Conservation (phyloP, 495 filamentous ascomycete genomes). For the Chaetomium fimeti region DNA sequence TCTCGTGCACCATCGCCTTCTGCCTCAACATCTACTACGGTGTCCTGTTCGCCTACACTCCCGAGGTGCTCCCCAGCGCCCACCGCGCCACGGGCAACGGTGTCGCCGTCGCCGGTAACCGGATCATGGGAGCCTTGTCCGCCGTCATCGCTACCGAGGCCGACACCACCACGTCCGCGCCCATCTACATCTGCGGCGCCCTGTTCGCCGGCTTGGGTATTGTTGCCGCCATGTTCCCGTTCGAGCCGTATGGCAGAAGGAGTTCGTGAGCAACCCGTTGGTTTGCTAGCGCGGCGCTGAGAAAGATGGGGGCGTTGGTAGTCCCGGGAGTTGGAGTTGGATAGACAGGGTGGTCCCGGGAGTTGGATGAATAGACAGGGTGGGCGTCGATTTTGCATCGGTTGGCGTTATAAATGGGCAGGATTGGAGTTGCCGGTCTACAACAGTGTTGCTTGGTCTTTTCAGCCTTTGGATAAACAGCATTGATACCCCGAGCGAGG, state of each 20-base stretch:
- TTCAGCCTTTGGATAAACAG: neutral
- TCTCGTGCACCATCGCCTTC: slow-evolving; percentile 65
- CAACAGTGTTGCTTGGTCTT: neutral
- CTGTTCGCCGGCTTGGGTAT: slow-evolving; percentile 64
- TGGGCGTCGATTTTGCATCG: neutral
- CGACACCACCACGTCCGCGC: slow-evolving; percentile 58
- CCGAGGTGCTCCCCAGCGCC: slow-evolving; percentile 62
- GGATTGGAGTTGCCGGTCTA: neutral
- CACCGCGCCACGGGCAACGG: slow-evolving; percentile 71
- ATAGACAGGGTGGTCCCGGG: too few relatives aligned
- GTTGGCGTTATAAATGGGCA: neutral
- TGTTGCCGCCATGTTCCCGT: slow-evolving; percentile 61
- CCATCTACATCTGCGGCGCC: slow-evolving; percentile 67
- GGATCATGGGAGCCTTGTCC: slow-evolving; percentile 70
- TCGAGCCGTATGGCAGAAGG: slow-evolving; percentile 67
- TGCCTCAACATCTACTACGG: slow-evolving; percentile 71
- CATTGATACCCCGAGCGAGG: neutral
- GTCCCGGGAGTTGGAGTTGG: too few relatives aligned
- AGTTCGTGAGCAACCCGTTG: slow-evolving; percentile 45
- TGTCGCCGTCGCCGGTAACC: slow-evolving; percentile 64
- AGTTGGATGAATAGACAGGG: too few relatives aligned
- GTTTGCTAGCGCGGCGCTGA: too few relatives aligned
- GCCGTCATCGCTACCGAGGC: slow-evolving; percentile 62
- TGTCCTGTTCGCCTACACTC: slow-evolving; percentile 64
- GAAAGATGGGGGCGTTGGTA: too few relatives aligned